Evolutionary conservation across 2,329 filamentous ascomycete species (phyloP), one percentile per base, ranked within the genome.

Genomic region (Trichophyton mentagrophytes): DNA sequence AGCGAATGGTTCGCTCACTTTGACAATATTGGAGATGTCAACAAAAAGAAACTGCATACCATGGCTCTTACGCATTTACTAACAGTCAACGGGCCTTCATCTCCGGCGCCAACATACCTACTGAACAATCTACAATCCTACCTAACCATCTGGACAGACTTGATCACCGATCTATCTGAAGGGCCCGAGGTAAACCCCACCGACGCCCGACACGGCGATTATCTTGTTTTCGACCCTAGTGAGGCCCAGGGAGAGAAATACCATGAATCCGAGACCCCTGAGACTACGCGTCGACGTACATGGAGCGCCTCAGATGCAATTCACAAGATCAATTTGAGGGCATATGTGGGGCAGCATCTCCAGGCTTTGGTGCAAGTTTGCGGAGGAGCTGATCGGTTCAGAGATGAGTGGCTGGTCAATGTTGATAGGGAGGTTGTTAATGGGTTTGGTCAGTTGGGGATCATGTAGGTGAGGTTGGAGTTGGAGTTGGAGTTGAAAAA

Each of bases 1-100:
- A 71, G 69, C 0, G 77, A 79, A 66, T 79, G 77, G 77, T 77
- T 79, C 62, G 66, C 68, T 33, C 76, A 78, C 63, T 78, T 78
- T 64, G 77, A 79, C 63, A 74, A 74, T 61, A 78, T 79, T 60
- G 74, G 74, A 55, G 74, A 75, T 60, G 71, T 73, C 15, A 72
- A 71, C 42, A 74, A 76, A 61, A 78, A 78, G 68, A 79, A 79
- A 67, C 69, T 78, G 2, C 74, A 76, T 61, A 71, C 72, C 13
- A 71, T 79, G 2, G 77, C 73, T 3, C 68, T 79, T 5, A 79
- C 77, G 2, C 72, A 75, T 49, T 70, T 79, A 4, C 71, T 79
- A 22, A 68, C 72, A 15, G 65, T 75, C 3, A 73, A 71, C 58
- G 69, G 68, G 3, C 68, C 70, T 1, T 66, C 71, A 11, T 67